Percentiles rank a stretch among this genome's conserved stretches.
Evolutionary conservation across 257 asterid genomes (phyloP).

Genomic region (Solanum appendiculatum): DNA sequence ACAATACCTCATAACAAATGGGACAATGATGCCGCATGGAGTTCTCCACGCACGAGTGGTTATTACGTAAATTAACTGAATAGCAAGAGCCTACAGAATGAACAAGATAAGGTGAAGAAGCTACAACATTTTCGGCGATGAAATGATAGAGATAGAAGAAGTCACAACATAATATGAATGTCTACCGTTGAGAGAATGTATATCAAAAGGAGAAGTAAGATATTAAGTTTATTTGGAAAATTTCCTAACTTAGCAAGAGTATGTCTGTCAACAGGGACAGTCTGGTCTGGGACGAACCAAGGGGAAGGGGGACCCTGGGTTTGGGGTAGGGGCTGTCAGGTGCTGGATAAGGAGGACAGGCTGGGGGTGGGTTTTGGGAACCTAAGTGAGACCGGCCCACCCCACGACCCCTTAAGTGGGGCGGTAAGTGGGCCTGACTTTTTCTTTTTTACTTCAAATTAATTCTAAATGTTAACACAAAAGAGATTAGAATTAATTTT

Average conservation of each 20-base stretch:
- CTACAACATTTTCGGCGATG: background rate
- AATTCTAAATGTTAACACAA: background rate
- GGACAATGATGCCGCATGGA: conserved; percentile 98
- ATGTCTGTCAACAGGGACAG: background rate
- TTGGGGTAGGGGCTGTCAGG: background rate
- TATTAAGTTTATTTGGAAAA: background rate
- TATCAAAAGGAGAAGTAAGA: background rate
- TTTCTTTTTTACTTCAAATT: background rate
- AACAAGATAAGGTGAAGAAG: background rate
- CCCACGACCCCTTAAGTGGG: background rate
- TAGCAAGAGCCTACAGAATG: conserved; percentile 65
- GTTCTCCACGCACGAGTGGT: conserved; percentile 79
- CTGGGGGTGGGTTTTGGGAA: background rate
- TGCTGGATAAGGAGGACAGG: background rate
- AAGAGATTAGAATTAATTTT: background rate
- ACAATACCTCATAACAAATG: conserved; percentile 81
- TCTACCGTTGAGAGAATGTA: background rate
- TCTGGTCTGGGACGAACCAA: background rate
- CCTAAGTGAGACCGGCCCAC: background rate
- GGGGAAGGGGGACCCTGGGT: background rate
- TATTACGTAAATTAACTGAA: conserved; percentile 51
- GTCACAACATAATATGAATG: background rate
- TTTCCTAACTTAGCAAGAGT: background rate
- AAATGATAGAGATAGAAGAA: background rate
- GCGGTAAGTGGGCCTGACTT: background rate